These are phyloP conservation scores for Pelagomonas calceolata DNA, from an alignment of 108 stramenopile genomes.

Conservation along the genomic window DNA sequence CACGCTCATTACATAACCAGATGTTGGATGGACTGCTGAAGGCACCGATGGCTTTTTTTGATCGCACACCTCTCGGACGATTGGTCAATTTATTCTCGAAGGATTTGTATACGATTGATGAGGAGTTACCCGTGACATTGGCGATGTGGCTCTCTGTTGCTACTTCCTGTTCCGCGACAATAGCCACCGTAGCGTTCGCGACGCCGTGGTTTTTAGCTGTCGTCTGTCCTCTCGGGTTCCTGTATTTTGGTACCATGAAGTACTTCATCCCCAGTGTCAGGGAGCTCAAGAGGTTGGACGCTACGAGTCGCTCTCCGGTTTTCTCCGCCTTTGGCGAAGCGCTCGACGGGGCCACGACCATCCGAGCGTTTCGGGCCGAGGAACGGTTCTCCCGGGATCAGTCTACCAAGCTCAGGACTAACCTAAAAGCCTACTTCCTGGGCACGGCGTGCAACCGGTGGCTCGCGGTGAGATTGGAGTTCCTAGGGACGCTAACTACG, in stretches of 20 bases:
- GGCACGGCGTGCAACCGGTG: conserved; percentile 39
- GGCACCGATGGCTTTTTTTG: conserved; percentile 81
- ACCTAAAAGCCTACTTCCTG: conserved; percentile 9
- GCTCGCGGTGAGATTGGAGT: conserved; percentile 82
- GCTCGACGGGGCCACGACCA: conserved; percentile 75
- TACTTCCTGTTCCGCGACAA: conserved; percentile 50
- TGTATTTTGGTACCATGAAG: conserved; percentile 54
- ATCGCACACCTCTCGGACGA: conserved; percentile 51
- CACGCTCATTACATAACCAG: conserved; percentile 10
- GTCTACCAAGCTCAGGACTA: conserved; percentile 10
- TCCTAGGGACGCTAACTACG: conserved; percentile 66
- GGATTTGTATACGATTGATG: conserved; percentile 89
- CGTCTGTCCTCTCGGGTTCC: conserved; percentile 51
- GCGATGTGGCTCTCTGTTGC: conserved; percentile 59
- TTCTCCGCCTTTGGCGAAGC: conserved; percentile 86
- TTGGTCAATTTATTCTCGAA: conserved; percentile 63
- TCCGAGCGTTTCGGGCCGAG: conserved; percentile 76
- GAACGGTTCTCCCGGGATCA: conserved; percentile 33
- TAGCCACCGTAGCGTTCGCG: conserved; percentile 54
- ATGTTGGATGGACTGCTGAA: conserved; percentile 33
- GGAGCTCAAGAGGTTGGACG: conserved; percentile 80
- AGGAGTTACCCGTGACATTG: conserved; percentile 56
- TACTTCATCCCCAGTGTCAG: conserved; percentile 67
- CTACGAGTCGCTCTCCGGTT: conserved; percentile 64
- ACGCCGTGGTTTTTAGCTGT: conserved; percentile 27